Percentiles rank a stretch among this genome's conserved stretches.
phyloP scores from a whole-genome alignment of 108 stramenopile species.

The Cyclotella choctawhatcheeana region DNA sequence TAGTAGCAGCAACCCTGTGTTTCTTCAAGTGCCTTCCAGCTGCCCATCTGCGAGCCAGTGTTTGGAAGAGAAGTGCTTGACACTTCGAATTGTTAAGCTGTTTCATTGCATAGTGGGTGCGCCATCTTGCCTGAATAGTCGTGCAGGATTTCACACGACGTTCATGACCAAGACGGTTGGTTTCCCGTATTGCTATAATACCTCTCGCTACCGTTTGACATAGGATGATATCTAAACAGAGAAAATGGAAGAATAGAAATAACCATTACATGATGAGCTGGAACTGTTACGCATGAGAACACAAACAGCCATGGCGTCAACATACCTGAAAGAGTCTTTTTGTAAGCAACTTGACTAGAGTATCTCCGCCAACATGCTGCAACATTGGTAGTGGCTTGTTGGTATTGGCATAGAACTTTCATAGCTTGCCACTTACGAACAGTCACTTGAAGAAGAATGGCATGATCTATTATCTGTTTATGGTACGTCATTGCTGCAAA shows the following conservation, averaged over 20 bases:
- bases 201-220: not conserved
- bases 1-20: not conserved
- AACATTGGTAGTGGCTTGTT: not conserved
- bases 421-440: slow-evolving; percentile 8
- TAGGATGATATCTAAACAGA: not conserved
- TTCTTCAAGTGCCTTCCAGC: not conserved
- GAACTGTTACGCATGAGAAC: not conserved
- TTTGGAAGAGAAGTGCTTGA: not conserved
- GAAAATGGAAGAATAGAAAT: not conserved
- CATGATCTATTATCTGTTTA: not conserved
- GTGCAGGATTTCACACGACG: not conserved
- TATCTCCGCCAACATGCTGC: slow-evolving; percentile 8
- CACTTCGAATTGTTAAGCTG: not conserved
- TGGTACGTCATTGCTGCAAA: not conserved
- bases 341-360: not conserved
- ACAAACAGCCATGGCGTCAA: not conserved
- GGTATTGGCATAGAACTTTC: not conserved
- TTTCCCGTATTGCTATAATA: not conserved
- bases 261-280: not conserved
- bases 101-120: not conserved
- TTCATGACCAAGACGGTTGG: not conserved
- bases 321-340: not conserved
- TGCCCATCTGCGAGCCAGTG: not conserved
- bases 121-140: not conserved
- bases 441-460: not conserved